These are phyloP conservation scores for Epichloe sibirici DNA, from an alignment of 2,329 filamentous ascomycete genomes.

Conservation along the genomic window DNA sequence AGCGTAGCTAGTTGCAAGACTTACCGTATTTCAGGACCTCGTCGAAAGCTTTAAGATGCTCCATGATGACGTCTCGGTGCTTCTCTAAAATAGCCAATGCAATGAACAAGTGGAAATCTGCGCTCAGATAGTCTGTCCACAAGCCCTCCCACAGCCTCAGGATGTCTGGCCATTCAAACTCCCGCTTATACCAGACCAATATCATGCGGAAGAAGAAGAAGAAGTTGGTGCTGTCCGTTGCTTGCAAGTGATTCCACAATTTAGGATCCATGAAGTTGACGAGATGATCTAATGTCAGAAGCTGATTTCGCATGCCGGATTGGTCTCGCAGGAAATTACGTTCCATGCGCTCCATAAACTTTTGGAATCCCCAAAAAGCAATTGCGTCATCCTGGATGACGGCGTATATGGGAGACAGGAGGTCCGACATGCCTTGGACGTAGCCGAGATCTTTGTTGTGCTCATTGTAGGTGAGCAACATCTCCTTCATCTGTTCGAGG, in stretches of 20 bases:
- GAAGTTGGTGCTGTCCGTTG: constrained; percentile 92
- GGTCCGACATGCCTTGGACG: constrained; percentile 96
- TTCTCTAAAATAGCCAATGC: constrained; percentile 91
- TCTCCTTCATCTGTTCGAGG: constrained; percentile 97
- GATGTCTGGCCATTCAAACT: constrained; percentile 83
- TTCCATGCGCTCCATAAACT: constrained; percentile 97
- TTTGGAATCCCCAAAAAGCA: constrained; percentile 95
- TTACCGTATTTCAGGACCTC: constrained; percentile 92
- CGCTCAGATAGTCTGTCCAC: constrained; percentile 86
- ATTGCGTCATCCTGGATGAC: constrained; percentile 95
- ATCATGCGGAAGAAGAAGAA: constrained; percentile 99
- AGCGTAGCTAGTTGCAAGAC: constrained; percentile 17
- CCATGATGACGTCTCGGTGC: constrained; percentile 92
- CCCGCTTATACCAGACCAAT: constrained; percentile 96
- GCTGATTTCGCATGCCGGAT: constrained; percentile 87
- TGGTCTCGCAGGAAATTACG: constrained; percentile 93
- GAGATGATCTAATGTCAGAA: constrained; percentile 82
- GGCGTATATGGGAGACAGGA: constrained; percentile 90
- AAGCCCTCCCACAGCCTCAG: constrained; percentile 81
- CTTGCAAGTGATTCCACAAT: constrained; percentile 80
- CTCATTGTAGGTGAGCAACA: constrained; percentile 97
- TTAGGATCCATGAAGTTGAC: constrained; percentile 95
- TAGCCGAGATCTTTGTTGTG: constrained; percentile 94
- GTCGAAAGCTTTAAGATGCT: constrained; percentile 86
- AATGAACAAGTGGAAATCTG: constrained; percentile 89